Evolutionary conservation across 23 red algal species (phyloP).

Genomic region (Gracilaria gracilis): DNA sequence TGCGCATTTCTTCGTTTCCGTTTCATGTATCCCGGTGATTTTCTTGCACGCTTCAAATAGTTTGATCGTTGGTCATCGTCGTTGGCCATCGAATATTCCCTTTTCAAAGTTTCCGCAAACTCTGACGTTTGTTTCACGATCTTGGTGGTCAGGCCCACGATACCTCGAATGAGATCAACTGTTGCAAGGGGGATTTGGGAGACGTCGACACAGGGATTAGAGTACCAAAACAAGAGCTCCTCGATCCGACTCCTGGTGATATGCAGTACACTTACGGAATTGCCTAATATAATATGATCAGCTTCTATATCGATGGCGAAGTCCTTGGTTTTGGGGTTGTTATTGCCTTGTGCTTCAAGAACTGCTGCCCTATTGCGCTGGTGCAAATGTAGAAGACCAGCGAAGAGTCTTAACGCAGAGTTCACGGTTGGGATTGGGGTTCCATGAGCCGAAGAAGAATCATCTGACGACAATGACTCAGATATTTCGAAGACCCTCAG

Average conservation of each 20-base stretch:
- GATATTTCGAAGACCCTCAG: constrained; percentile 36
- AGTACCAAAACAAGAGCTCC: constrained; percentile 39
- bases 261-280: constrained; percentile 30
- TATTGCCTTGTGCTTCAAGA: constrained; percentile 17
- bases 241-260: constrained; percentile 12
- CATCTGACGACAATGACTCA: constrained; percentile 32
- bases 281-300: constrained; percentile 11
- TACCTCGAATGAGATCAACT: constrained; percentile 23
- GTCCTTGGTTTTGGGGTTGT: constrained; percentile 24
- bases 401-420: constrained; percentile 17
- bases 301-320: constrained; percentile 7
- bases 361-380: constrained; percentile 32
- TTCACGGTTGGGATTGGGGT: constrained; percentile 17
- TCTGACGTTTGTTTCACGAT: constrained; percentile 21
- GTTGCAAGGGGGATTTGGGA: constrained; percentile 24
- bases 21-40: constrained; percentile 50
- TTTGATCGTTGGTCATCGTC: constrained; percentile 4
- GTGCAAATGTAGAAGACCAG: constrained; percentile 34
- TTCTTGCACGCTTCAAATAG: constrained; percentile 20
- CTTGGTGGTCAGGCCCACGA: constrained; percentile 20
- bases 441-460: constrained; percentile 18
- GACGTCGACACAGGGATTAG: constrained; percentile 34
- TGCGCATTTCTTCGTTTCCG: constrained; percentile 6
- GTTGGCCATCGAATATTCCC: not conserved
- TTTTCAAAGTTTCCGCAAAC: not conserved